Conservation (phyloP, 208 protist species). For the Trypanosoma congolense region DNA sequence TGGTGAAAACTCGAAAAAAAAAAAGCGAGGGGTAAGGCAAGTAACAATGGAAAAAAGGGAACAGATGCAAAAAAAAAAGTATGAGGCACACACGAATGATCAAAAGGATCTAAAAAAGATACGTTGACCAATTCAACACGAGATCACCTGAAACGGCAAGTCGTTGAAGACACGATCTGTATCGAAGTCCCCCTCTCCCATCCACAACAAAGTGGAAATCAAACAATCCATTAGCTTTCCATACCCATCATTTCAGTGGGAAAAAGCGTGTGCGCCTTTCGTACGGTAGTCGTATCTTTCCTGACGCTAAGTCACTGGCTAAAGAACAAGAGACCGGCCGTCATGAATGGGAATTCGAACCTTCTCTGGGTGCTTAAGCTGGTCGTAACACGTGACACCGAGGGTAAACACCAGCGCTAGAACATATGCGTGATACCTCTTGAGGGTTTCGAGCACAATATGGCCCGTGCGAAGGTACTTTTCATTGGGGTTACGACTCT, state of each 20-base stretch:
- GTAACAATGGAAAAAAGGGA: conserved; percentile 10
- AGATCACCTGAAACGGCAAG: conserved; percentile 1
- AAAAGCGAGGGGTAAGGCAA: neutral
- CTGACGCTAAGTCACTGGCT: too few relatives aligned
- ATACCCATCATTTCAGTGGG: too few relatives aligned
- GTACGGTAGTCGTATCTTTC: too few relatives aligned
- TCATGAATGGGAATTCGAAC: conserved; percentile 58
- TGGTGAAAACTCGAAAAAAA: conserved; percentile 3
- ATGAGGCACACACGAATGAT: conserved; percentile 12
- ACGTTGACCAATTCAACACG: conserved; percentile 1
- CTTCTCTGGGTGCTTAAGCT: conserved; percentile 54
- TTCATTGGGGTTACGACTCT: conserved; percentile 83
- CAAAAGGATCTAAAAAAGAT: conserved; percentile 4
- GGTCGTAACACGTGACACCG: conserved; percentile 59
- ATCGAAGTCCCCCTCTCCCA: too few relatives aligned
- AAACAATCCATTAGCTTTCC: too few relatives aligned
- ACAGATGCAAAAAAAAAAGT: conserved; percentile 14
- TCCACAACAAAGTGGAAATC: too few relatives aligned
- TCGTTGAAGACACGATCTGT: too few relatives aligned
- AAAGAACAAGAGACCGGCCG: conserved; percentile 79
- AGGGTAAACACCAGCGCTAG: conserved; percentile 56
- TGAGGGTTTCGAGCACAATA: conserved; percentile 76
- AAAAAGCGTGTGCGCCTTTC: too few relatives aligned
- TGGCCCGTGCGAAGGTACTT: conserved; percentile 78
- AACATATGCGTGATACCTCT: conserved; percentile 80